phyloP scores from a whole-genome alignment of 2,329 filamentous ascomycete species.

The Akanthomyces dipterigenus region DNA sequence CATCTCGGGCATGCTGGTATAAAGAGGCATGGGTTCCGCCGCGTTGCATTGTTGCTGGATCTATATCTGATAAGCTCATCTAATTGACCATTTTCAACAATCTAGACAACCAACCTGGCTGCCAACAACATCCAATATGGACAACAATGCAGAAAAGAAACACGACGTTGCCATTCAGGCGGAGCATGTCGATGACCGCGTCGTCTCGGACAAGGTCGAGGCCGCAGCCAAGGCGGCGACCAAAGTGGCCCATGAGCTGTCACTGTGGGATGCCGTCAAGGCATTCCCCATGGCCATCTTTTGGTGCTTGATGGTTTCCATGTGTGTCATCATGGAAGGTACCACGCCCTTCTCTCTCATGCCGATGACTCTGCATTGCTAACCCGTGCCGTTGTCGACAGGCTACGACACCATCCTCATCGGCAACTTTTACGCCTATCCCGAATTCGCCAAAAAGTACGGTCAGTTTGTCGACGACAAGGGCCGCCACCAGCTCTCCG shows the following conservation, averaged over 20 bases:
- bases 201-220: neutral
- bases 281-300: constrained; percentile 19
- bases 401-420: constrained; percentile 17
- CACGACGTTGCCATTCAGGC: neutral
- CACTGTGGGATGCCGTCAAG: constrained; percentile 13
- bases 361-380: too few species aligned
- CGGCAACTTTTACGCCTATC: constrained; percentile 21
- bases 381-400: too few species aligned
- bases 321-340: constrained; percentile 27
- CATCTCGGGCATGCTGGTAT: neutral
- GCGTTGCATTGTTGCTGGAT: neutral
- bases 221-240: constrained; percentile 10
- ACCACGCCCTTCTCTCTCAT: neutral
- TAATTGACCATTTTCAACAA: too few species aligned
- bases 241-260: constrained; percentile 13
- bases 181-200: neutral
- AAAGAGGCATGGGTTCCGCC: neutral
- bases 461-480: constrained; percentile 18
- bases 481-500: constrained; percentile 30
- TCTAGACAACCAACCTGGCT: neutral
- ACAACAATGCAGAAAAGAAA: neutral
- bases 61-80: neutral
- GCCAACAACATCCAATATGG: neutral
- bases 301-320: constrained; percentile 20
- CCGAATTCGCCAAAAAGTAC: constrained; percentile 24